Evolutionary conservation across 768 basidiomycete species (phyloP).

Genomic region (Podaxis rugospora): DNA sequence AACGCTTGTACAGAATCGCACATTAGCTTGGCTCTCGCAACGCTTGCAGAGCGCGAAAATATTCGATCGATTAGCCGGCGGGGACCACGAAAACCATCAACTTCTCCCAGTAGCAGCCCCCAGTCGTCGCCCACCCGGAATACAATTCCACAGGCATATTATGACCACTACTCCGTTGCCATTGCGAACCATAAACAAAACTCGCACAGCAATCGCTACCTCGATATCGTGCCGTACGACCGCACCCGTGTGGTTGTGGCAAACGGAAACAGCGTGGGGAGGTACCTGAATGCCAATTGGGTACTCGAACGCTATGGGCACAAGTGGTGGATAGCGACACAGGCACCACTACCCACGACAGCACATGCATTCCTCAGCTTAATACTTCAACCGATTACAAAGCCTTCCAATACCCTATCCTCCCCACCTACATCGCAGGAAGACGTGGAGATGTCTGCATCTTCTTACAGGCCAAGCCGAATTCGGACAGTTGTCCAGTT

Average conservation of each 20-base stretch:
- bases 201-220: conserved; percentile 58
- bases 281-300: conserved; percentile 85
- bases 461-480: conserved; percentile 30
- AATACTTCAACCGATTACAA: conserved; percentile 44
- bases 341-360: conserved; percentile 71
- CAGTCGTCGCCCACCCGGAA: neutral
- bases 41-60: conserved; percentile 30
- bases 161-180: conserved; percentile 53
- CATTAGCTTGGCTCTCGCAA: conserved; percentile 26
- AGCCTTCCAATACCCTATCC: conserved; percentile 23
- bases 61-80: conserved; percentile 25
- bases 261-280: conserved; percentile 23
- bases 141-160: conserved; percentile 11
- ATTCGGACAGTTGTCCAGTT: conserved; percentile 81
- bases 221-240: conserved; percentile 76
- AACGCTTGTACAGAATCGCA: conserved; percentile 18
- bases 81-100: neutral
- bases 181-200: conserved; percentile 44
- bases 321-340: conserved; percentile 83
- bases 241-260: conserved; percentile 66
- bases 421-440: neutral
- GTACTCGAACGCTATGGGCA: conserved; percentile 69
- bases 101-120: neutral
- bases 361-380: conserved; percentile 74
- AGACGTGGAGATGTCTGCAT: neutral